Conservation (phyloP, 139 green algal species). For the Yamagishiella unicocca region DNA sequence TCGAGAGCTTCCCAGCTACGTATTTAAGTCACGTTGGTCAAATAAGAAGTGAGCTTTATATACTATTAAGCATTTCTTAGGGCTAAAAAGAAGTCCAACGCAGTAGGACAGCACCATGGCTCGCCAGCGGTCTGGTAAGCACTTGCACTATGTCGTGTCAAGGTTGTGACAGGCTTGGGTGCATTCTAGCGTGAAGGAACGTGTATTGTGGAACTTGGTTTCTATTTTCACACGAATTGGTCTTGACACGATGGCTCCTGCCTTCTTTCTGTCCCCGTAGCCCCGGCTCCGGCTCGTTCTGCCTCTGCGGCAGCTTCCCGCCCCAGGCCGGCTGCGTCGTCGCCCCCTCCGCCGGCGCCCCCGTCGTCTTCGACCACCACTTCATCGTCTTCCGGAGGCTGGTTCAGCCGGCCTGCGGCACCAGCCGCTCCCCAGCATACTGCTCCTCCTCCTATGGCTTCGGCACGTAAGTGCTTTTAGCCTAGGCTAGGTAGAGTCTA, state of each 20-base stretch:
- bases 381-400: constrained; percentile 36
- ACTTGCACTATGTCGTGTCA: no score
- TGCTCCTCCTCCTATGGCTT: constrained; percentile 41
- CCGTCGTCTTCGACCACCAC: not conserved
- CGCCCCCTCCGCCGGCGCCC: constrained; percentile 23
- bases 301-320: constrained; percentile 46
- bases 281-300: constrained; percentile 37
- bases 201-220: not conserved
- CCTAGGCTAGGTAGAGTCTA: not conserved
- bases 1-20: no score
- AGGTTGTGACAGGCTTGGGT: no score
- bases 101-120: constrained; percentile 43
- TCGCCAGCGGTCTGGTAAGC: constrained; percentile 31
- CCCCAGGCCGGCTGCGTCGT: constrained; percentile 44
- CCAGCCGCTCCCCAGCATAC: constrained; percentile 29
- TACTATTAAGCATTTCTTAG: no score
- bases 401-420: constrained; percentile 46
- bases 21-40: no score
- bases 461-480: constrained; percentile 14
- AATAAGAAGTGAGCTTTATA: no score
- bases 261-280: constrained; percentile 5
- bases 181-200: no score
- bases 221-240: not conserved
- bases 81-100: no score
- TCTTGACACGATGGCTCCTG: not conserved